phyloP scores from a whole-genome alignment of 192 early-diverging fungal species.

The Linnemannia elongata region DNA sequence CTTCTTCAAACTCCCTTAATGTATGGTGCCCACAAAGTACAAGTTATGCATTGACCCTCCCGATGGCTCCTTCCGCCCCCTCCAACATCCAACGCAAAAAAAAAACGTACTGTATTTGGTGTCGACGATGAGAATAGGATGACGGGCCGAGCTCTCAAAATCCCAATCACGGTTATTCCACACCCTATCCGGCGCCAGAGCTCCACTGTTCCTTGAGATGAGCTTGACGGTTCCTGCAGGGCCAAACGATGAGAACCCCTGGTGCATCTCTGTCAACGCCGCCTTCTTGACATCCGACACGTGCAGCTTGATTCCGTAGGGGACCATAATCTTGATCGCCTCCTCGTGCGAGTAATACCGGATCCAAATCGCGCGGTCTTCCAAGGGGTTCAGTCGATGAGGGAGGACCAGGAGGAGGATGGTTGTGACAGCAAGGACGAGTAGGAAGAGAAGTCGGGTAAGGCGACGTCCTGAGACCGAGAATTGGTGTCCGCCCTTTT shows the following conservation, averaged over 20 bases:
- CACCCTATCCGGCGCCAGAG: slow-evolving; percentile 1
- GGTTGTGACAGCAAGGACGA: neutral
- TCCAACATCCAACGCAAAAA: neutral
- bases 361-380: slow-evolving; percentile 27
- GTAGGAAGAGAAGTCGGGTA: neutral
- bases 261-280: slow-evolving; percentile 6
- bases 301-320: neutral
- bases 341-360: slow-evolving; percentile 34
- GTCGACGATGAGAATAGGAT: slow-evolving; percentile 19
- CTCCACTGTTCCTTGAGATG: neutral
- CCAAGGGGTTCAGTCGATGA: slow-evolving; percentile 17
- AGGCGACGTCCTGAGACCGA: neutral
- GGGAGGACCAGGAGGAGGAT: neutral
- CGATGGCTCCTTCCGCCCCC: no score
- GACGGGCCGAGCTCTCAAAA: neutral
- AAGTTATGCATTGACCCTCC: neutral
- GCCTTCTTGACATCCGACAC: slow-evolving; percentile 28
- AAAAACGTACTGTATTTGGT: slow-evolving; percentile 7
- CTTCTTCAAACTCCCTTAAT: neutral
- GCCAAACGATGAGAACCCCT: neutral
- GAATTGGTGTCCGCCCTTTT: neutral
- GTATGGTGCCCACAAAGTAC: neutral
- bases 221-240: neutral
- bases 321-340: slow-evolving; percentile 23
- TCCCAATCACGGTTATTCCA: slow-evolving; percentile 12